Base-by-base conservation (phyloP, 768 basidiomycete genomes). In the Mycena amicta region DNA sequence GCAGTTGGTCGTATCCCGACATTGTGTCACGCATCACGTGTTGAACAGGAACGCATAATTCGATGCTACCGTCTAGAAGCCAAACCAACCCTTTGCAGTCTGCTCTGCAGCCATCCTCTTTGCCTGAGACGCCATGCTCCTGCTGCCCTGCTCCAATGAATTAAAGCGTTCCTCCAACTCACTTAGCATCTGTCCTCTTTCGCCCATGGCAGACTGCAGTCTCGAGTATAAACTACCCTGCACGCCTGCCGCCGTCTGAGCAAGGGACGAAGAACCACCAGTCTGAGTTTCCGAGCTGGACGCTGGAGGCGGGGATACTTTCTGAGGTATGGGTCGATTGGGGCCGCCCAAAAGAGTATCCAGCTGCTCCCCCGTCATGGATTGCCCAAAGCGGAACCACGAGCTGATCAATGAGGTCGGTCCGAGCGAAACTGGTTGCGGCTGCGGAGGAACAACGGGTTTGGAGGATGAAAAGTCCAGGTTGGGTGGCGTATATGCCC, bases 1-100 rank as follows among this genome's bases (percentile, higher is more conserved):
- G 91, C 29, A 98, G 81, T 55, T 89, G 84, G 66, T 98, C 96
- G 77, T 95, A 95, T 64, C 8, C 6, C 8, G 13, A 16, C 43
- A 45, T 45, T n/a, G n/a, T n/a, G n/a, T n/a, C n/a, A n/a, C n/a
- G n/a, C n/a, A n/a, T n/a, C n/a, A n/a, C n/a, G n/a, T n/a, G n/a
- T n/a, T n/a, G n/a, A n/a, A n/a, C n/a, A n/a, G n/a, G n/a, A n/a
- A n/a, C n/a, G n/a, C n/a, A n/a, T n/a, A n/a, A n/a, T n/a, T n/a
- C 33, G 18, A 18, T 37, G 8, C 8, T 8, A 37, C 33, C 33
- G 18, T 8, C 33, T 28, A 83, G 49, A 86, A 79, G 16, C 80
- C 79, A 71, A 89, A 85, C 13, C 13, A 16, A 23, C 22, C 22
- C 13, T 45, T 45, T 13, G 15, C 43, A 13, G 15, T 23, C 43